phyloP scores from a whole-genome alignment of 1,284 basidiomycete genomes.

The Heliocybe sulcata region DNA sequence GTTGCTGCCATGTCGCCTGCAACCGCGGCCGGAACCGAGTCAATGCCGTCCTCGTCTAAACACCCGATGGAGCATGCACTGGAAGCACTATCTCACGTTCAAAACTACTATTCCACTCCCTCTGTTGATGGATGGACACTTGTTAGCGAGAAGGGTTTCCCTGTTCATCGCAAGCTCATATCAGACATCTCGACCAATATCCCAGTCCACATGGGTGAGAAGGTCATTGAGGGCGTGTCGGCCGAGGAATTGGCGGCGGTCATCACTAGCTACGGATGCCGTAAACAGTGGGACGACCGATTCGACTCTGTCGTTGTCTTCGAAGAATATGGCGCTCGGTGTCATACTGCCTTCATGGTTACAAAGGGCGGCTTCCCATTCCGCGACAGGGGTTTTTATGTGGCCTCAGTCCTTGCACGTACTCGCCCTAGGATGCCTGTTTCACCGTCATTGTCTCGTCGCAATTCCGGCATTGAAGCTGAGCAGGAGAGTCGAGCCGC shows the following conservation, averaged over 20 bases:
- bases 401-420: slow-evolving; percentile 73
- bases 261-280: slow-evolving; percentile 64
- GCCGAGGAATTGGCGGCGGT: slow-evolving; percentile 86
- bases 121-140: slow-evolving; percentile 77
- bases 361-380: slow-evolving; percentile 85
- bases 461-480: slow-evolving; percentile 18
- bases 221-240: slow-evolving; percentile 91
- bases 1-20: slow-evolving; percentile 65
- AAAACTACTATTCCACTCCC: slow-evolving; percentile 60
- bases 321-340: slow-evolving; percentile 78
- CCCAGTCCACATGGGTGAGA: slow-evolving; percentile 84
- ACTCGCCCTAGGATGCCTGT: slow-evolving; percentile 27
- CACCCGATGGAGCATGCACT: slow-evolving; percentile 72
- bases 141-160: slow-evolving; percentile 75
- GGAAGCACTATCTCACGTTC: slow-evolving; percentile 74
- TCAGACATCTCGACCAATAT: slow-evolving; percentile 77
- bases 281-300: slow-evolving; percentile 82
- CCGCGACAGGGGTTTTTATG: slow-evolving; percentile 81
- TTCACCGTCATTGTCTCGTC: slow-evolving; percentile 22
- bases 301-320: slow-evolving; percentile 67
- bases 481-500: slow-evolving; percentile 35
- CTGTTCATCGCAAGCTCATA: slow-evolving; percentile 71
- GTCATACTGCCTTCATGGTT: slow-evolving; percentile 62
- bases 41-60: slow-evolving; percentile 44
- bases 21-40: slow-evolving; percentile 29